Evolutionary conservation across 2,329 filamentous ascomycete species (phyloP).

Genomic region (Chaetoscypha palmicola): DNA sequence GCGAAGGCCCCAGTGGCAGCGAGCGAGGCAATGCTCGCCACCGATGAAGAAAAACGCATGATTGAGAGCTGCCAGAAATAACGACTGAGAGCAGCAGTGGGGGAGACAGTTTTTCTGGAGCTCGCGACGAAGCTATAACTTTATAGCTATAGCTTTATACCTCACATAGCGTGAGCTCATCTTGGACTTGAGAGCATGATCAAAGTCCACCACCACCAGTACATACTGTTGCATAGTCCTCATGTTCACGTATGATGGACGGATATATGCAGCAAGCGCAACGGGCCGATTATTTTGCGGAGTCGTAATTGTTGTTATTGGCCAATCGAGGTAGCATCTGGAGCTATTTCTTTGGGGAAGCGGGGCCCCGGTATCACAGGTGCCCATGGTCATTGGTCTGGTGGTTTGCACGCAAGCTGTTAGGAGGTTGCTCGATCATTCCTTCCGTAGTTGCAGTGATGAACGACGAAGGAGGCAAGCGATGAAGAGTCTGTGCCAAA

Average conservation of each 20-base stretch:
- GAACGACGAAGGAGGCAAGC: too few relatives aligned
- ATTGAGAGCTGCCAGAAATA: background rate
- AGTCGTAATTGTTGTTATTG: background rate
- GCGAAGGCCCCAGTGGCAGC: slow-evolving; percentile 9
- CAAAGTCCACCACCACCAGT: too few relatives aligned
- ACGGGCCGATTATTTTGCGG: slow-evolving; percentile 11
- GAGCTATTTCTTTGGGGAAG: slow-evolving; percentile 2
- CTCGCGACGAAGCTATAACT: background rate
- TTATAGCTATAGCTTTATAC: background rate
- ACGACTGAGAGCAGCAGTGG: background rate
- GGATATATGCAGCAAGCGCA: slow-evolving; percentile 1
- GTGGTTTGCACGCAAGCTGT: too few relatives aligned
- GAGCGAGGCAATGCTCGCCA: background rate
- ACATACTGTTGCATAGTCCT: too few relatives aligned
- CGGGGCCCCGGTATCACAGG: slow-evolving; percentile 1
- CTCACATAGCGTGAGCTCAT: background rate
- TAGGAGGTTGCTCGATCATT: too few relatives aligned
- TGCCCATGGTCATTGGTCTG: background rate
- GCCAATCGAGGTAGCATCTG: background rate
- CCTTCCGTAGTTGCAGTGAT: too few relatives aligned
- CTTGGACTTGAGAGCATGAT: too few relatives aligned
- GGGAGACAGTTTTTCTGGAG: background rate
- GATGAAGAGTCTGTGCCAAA: too few relatives aligned
- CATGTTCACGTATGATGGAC: background rate
- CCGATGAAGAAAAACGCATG: slow-evolving; percentile 8